phyloP scores from a whole-genome alignment of 345 rosid species.

The Balakata baccata region DNA sequence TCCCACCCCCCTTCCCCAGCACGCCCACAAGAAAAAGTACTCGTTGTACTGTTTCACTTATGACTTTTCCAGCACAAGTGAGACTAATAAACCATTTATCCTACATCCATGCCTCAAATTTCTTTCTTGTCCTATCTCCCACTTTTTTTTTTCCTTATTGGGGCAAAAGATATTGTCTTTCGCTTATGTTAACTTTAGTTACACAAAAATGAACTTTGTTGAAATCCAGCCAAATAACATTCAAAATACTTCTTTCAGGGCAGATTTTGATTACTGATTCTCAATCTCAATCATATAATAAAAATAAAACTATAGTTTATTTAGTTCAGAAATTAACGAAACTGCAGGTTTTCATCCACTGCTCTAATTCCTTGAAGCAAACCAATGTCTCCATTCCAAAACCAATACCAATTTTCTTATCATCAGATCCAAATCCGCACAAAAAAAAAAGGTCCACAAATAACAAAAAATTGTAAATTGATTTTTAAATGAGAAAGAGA shows the following conservation, averaged over 20 bases:
- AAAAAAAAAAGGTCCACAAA: neutral
- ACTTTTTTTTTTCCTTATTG: neutral
- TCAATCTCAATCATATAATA: neutral
- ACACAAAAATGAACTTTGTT: too few species aligned
- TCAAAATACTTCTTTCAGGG: neutral
- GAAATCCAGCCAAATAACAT: neutral
- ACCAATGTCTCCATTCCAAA: neutral
- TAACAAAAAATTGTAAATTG: neutral
- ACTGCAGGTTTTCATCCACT: neutral
- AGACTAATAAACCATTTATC: neutral
- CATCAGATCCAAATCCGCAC: neutral
- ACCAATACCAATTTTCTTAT: neutral
- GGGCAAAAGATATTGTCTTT: neutral
- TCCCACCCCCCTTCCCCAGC: neutral
- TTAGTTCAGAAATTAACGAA: neutral
- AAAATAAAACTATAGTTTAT: neutral
- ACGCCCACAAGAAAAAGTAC: neutral
- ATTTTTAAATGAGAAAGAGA: neutral
- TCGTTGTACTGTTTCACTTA: neutral
- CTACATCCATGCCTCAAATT: neutral
- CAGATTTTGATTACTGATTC: neutral
- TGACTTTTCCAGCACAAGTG: neutral
- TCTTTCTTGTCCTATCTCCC: neutral
- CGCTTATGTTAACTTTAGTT: neutral
- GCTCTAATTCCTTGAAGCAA: neutral